These are phyloP conservation scores for Lactarius indigo DNA, from an alignment of 768 basidiomycete genomes.

Conservation along the genomic window DNA sequence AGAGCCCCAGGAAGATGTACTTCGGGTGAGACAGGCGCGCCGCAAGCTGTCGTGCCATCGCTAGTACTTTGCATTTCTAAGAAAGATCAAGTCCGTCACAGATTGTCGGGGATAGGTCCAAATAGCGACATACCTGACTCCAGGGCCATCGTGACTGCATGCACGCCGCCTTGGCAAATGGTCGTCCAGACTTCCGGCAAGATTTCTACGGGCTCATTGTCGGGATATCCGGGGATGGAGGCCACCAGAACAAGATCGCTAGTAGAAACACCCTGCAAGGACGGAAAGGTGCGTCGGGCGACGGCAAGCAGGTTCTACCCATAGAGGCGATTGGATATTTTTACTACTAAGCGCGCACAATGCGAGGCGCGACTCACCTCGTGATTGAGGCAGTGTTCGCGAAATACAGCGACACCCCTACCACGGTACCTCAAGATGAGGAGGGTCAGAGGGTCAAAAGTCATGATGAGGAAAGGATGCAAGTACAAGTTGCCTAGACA, in stretches of 20 bases:
- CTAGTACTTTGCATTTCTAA: not conserved
- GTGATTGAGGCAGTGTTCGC: not conserved
- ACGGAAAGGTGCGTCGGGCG: not conserved
- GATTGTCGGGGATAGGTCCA: not conserved
- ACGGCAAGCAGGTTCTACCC: not conserved
- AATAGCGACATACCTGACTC: slow-evolving; percentile 2
- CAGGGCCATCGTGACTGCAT: not conserved
- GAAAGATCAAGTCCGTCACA: not conserved
- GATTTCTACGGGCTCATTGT: not conserved
- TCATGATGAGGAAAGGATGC: not conserved
- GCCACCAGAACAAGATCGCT: not conserved
- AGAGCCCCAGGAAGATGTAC: not conserved
- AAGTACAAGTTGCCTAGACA: not conserved
- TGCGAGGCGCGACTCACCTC: not conserved
- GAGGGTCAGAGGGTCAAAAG: not conserved
- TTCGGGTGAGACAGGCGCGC: not conserved
- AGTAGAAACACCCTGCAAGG: not conserved
- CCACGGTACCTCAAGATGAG: slow-evolving; percentile 5
- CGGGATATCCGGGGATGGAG: not conserved
- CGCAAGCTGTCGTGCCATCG: not conserved
- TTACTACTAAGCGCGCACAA: not conserved
- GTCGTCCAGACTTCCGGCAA: not conserved
- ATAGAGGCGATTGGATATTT: not conserved
- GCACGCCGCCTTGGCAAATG: not conserved
- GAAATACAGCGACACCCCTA: slow-evolving; percentile 2